A percentile compares a stretch with the other conserved stretches of the same genome.
phyloP scores from a whole-genome alignment of 441 rosid species.

The Melastoma candidum region DNA sequence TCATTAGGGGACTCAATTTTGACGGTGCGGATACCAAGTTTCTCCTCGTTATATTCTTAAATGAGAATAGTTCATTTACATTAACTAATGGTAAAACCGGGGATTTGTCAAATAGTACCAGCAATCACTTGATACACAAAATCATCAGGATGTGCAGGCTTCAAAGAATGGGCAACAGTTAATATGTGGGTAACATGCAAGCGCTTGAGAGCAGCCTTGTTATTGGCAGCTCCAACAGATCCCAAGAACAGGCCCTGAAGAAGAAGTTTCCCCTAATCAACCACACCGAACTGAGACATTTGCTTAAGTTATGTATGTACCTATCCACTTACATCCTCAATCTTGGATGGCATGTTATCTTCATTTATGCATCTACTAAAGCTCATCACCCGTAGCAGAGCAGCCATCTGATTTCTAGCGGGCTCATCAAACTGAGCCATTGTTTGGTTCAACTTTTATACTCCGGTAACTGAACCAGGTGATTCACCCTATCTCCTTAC shows the following conservation, averaged over 20 bases:
- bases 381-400: constrained; percentile 37
- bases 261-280: not conserved
- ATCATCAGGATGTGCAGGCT: constrained; percentile 37
- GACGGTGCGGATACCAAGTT: no score
- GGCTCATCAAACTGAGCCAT: constrained; percentile 38
- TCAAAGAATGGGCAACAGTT: constrained; percentile 46
- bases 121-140: constrained; percentile 42
- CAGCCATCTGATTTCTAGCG: constrained; percentile 35
- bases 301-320: no score
- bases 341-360: constrained; percentile 37
- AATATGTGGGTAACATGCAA: constrained; percentile 43
- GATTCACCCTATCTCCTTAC: not conserved
- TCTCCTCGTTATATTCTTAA: no score
- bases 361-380: constrained; percentile 27
- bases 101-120: constrained; percentile 21
- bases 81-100: not conserved
- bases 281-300: not conserved
- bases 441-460: not conserved
- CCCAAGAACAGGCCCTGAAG: constrained; percentile 63
- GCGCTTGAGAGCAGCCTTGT: constrained; percentile 35
- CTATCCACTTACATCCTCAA: constrained; percentile 30
- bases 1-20: no score
- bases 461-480: constrained; percentile 1
- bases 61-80: not conserved
- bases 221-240: constrained; percentile 45